phyloP scores from a whole-genome alignment of 192 early-diverging fungal species.

The Irineochytrium annulatum region DNA sequence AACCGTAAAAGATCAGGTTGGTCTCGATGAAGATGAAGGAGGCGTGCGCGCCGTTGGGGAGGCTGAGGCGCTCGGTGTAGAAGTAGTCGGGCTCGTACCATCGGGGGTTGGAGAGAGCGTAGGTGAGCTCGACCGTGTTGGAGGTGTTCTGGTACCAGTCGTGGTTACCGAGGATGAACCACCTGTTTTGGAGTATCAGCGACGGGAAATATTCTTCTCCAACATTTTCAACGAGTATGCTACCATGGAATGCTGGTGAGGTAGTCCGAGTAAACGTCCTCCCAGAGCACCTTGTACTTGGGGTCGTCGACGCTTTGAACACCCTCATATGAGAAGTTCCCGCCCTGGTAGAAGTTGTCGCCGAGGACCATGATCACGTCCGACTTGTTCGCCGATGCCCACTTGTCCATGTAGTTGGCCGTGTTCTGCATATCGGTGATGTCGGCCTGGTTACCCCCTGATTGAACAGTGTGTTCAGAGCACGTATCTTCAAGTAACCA shows the following conservation, averaged over 20 bases:
- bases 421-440: neutral
- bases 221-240: too few relatives aligned
- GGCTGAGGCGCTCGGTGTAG: conserved; percentile 13
- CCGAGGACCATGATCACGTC: neutral
- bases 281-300: conserved; percentile 2
- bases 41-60: neutral
- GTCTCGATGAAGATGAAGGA: conserved; percentile 27
- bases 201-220: neutral
- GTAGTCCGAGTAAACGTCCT: neutral
- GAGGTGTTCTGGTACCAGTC: conserved; percentile 22
- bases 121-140: conserved; percentile 4
- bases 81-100: conserved; percentile 22
- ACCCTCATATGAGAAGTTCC: neutral
- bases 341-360: conserved; percentile 11
- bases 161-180: conserved; percentile 17
- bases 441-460: conserved; percentile 1
- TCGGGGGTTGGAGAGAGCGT: conserved; percentile 3
- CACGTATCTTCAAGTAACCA: too few relatives aligned
- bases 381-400: neutral
- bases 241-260: conserved; percentile 12
- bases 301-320: neutral
- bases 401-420: conserved; percentile 3
- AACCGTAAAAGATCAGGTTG: conserved; percentile 18
- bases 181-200: neutral
- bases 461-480: too few relatives aligned